These are phyloP conservation scores for Paralagenidium karlingii DNA, from an alignment of 352 stramenopile species.

Conservation along the genomic window DNA sequence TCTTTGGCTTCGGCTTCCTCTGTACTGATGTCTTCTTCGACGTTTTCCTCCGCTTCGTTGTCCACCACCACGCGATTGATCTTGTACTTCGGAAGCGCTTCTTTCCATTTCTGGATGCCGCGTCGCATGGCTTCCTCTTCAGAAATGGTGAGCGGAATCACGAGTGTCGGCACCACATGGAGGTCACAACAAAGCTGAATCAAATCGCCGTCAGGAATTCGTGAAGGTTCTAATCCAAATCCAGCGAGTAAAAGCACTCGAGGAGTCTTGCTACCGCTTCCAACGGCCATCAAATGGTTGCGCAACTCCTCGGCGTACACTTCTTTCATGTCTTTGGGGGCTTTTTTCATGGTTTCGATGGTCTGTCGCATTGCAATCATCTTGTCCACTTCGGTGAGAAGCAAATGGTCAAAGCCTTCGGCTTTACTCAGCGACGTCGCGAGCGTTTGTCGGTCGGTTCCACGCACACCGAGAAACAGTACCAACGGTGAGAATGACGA, in stretches of 20 bases:
- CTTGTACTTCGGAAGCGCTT: conserved; percentile 11
- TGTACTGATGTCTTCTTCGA: conserved; percentile 7
- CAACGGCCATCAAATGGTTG: too few relatives aligned
- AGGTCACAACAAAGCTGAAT: conserved; percentile 25
- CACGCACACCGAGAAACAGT: conserved; percentile 38
- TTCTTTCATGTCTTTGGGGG: too few relatives aligned
- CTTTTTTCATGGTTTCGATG: too few relatives aligned
- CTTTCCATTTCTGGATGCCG: conserved; percentile 20
- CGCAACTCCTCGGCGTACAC: too few relatives aligned
- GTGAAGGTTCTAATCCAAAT: conserved; percentile 5
- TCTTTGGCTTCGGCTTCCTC: conserved; percentile 29
- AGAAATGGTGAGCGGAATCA: conserved; percentile 19
- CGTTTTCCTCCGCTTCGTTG: conserved; percentile 1
- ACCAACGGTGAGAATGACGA: conserved; percentile 20
- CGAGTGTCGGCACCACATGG: conserved; percentile 34
- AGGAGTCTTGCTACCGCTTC: too few relatives aligned
- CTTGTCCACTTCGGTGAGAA: too few relatives aligned
- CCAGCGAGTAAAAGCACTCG: conserved; percentile 1
- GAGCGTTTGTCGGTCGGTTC: conserved; percentile 7
- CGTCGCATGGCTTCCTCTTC: conserved; percentile 14
- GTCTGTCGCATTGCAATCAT: too few relatives aligned
- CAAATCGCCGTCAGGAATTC: conserved; percentile 19
- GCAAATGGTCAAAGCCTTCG: too few relatives aligned
- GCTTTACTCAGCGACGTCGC: too few relatives aligned
- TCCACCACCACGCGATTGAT: too few relatives aligned